Evolutionary conservation across 108 stramenopile species (phyloP).

Genomic region (Cyclotella sp.): DNA sequence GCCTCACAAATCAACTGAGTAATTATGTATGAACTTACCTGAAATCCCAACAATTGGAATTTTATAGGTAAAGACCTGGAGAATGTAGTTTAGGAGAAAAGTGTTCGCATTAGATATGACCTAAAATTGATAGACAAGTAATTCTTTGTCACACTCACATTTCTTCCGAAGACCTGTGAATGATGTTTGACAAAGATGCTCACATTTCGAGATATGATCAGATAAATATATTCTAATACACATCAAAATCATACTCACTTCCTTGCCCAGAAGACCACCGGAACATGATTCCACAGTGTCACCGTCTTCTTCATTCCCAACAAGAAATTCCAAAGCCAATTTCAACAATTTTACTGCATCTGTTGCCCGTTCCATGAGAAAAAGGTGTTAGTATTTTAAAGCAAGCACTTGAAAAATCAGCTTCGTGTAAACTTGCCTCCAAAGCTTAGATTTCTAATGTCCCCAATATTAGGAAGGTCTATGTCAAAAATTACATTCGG

Average conservation of each 20-base stretch:
- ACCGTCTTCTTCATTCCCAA: slow-evolving; percentile 28
- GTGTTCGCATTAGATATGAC: neutral
- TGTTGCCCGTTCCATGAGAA: neutral
- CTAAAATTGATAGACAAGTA: neutral
- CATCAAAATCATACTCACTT: neutral
- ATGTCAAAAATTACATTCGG: slow-evolving; percentile 21
- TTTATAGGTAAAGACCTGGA: slow-evolving; percentile 34
- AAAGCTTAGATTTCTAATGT: slow-evolving; percentile 40
- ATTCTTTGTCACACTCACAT: neutral
- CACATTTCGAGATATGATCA: neutral
- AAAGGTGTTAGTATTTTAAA: neutral
- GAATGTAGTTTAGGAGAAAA: too few species aligned
- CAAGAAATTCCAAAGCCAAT: slow-evolving; percentile 30
- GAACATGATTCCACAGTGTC: slow-evolving; percentile 53
- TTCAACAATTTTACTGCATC: slow-evolving; percentile 38
- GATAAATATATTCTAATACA: neutral
- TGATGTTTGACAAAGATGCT: neutral
- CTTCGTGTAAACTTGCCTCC: neutral
- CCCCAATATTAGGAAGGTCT: slow-evolving; percentile 41
- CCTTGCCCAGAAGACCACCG: slow-evolving; percentile 48
- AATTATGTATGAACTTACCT: neutral
- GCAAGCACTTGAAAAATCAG: neutral
- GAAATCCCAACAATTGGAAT: slow-evolving; percentile 22
- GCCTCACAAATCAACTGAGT: too few species aligned
- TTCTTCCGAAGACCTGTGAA: neutral